Evolutionary conservation across 2,329 filamentous ascomycete genomes (phyloP).

Genomic region (Rhynchosporium agropyri): DNA sequence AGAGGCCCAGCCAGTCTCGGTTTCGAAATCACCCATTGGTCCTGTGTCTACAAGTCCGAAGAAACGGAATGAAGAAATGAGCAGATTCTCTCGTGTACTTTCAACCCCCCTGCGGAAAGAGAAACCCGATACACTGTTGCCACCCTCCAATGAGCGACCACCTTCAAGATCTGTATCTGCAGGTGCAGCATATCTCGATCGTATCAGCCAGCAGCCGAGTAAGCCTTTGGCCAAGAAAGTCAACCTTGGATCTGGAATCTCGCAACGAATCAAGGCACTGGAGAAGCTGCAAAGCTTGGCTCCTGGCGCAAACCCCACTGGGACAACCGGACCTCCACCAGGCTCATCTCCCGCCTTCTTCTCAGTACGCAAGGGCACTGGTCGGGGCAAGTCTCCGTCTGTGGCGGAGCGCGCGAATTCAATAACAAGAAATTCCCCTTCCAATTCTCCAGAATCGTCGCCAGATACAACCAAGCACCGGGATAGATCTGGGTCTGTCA

Average conservation of each 20-base stretch:
- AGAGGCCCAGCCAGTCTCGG: constrained; percentile 77
- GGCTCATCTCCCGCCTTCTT: constrained; percentile 58
- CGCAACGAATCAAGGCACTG: constrained; percentile 89
- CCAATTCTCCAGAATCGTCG: constrained; percentile 51
- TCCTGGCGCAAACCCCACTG: constrained; percentile 43
- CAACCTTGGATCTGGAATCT: constrained; percentile 87
- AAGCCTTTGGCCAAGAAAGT: constrained; percentile 68
- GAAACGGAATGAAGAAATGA: constrained; percentile 31
- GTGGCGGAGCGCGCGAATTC: constrained; percentile 45
- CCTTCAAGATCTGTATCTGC: constrained; percentile 49
- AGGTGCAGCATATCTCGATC: constrained; percentile 56
- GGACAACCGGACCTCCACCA: constrained; percentile 41
- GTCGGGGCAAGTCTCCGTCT: constrained; percentile 43
- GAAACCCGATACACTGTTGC: constrained; percentile 45
- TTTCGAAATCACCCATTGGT: constrained; percentile 81
- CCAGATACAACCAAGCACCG: constrained; percentile 46
- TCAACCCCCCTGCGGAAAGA: constrained; percentile 44
- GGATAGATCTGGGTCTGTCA: constrained; percentile 40
- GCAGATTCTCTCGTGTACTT: constrained; percentile 39
- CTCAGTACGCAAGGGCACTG: constrained; percentile 54
- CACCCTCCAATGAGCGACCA: constrained; percentile 36
- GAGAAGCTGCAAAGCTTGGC: constrained; percentile 68
- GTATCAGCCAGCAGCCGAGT: constrained; percentile 53
- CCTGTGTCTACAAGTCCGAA: constrained; percentile 55
- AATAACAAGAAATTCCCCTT: constrained; percentile 43